Conservation (phyloP, 2,329 filamentous ascomycete genomes). For the Fusarium bulbicola region DNA sequence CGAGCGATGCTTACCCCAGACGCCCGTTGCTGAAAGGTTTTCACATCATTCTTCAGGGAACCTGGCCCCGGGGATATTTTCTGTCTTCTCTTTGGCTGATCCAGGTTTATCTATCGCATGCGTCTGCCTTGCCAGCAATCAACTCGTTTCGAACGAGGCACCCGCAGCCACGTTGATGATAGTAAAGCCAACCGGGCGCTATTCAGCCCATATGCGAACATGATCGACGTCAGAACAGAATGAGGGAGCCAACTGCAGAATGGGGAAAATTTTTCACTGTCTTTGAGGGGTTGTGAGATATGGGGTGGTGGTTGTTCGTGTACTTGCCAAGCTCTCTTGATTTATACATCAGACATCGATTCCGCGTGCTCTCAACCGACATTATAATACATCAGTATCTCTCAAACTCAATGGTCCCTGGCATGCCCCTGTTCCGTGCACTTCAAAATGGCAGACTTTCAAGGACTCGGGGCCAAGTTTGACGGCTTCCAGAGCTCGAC, state of each 20-base stretch:
- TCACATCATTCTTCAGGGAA: constrained; percentile 16
- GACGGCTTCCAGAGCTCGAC: constrained; percentile 39
- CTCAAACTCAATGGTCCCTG: not conserved
- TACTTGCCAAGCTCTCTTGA: not conserved
- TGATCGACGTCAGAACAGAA: constrained; percentile 10
- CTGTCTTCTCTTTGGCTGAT: constrained; percentile 2
- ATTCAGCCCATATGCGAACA: not conserved
- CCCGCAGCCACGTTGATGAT: constrained; percentile 9
- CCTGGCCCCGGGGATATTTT: not conserved
- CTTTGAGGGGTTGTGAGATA: not conserved
- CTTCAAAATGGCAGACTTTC: constrained; percentile 32
- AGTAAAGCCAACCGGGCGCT: constrained; percentile 4
- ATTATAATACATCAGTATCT: not conserved
- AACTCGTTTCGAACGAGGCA: constrained; percentile 26
- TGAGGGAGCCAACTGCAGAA: constrained; percentile 33
- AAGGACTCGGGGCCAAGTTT: constrained; percentile 38
- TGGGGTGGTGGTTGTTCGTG: not conserved
- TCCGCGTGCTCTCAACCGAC: not conserved
- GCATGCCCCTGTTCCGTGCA: too few species aligned
- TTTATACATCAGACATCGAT: constrained; percentile 9
- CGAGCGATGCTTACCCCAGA: constrained; percentile 25
- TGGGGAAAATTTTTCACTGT: constrained; percentile 31
- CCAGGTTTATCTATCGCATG: not conserved
- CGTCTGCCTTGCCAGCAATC: constrained; percentile 28
- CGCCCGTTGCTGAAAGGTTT: constrained; percentile 31